phyloP scores from a whole-genome alignment of 2,329 filamentous ascomycete species.

The Xylariales sp. region DNA sequence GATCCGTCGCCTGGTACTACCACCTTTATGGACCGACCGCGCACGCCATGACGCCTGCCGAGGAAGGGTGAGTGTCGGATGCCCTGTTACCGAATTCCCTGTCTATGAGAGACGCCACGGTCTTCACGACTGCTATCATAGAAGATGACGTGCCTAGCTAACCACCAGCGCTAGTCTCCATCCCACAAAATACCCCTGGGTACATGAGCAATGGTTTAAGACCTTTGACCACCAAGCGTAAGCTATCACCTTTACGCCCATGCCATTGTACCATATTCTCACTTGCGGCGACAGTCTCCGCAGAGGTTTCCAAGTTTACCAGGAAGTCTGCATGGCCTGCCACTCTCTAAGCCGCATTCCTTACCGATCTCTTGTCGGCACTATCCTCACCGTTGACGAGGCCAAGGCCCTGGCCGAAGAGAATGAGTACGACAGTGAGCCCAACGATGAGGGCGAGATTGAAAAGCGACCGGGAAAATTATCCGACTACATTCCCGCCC shows the following conservation, averaged over 20 bases:
- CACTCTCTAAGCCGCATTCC: slow-evolving; percentile 96
- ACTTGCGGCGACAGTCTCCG: slow-evolving; percentile 74
- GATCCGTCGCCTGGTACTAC: slow-evolving; percentile 96
- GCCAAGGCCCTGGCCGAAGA: slow-evolving; percentile 97
- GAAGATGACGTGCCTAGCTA: slow-evolving; percentile 37
- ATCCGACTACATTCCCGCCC: slow-evolving; percentile 92
- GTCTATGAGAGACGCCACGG: neutral
- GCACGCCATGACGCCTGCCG: slow-evolving; percentile 89
- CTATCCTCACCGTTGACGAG: slow-evolving; percentile 94
- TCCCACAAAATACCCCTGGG: slow-evolving; percentile 93
- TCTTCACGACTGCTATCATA: neutral
- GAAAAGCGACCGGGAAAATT: slow-evolving; percentile 99
- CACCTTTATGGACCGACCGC: slow-evolving; percentile 92
- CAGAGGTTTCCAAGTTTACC: slow-evolving; percentile 99
- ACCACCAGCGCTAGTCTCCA: slow-evolving; percentile 75
- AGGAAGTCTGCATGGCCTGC: slow-evolving; percentile 96
- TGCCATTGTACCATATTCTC: slow-evolving; percentile 9
- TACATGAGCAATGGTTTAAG: slow-evolving; percentile 90
- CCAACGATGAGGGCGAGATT: slow-evolving; percentile 97
- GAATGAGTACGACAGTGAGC: slow-evolving; percentile 98
- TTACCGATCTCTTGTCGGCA: slow-evolving; percentile 91
- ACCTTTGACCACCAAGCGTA: slow-evolving; percentile 98
- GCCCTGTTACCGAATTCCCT: neutral
- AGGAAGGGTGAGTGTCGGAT: slow-evolving; percentile 89
- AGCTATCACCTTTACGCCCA: slow-evolving; percentile 56